phyloP scores from a whole-genome alignment of 1,139 yeast genomes.

The Kodamaea alishanica region DNA sequence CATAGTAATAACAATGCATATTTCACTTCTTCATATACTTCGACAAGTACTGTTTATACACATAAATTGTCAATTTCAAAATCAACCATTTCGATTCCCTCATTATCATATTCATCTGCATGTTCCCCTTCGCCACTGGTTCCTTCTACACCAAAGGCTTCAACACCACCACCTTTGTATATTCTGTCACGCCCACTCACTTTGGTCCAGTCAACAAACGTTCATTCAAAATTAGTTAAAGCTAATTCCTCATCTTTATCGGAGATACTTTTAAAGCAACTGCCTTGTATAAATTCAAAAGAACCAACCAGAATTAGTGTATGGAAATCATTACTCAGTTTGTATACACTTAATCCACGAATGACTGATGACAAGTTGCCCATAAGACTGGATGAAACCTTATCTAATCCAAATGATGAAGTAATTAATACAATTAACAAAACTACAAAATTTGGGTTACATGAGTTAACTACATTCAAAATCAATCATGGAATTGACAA shows the following conservation, averaged over 20 bases:
- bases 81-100: constrained; percentile 4
- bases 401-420: not conserved
- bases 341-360: constrained; percentile 16
- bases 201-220: constrained; percentile 2
- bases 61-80: constrained; percentile 1
- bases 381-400: not conserved
- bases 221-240: not conserved
- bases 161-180: not conserved
- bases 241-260: too few species aligned
- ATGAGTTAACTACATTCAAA: constrained; percentile 10
- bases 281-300: too few species aligned
- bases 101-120: not conserved
- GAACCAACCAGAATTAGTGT: too few species aligned
- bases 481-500: not conserved
- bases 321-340: not conserved
- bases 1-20: too few species aligned
- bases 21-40: not conserved
- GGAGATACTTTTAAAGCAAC: too few species aligned
- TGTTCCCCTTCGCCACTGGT: constrained; percentile 4
- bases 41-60: constrained; percentile 2
- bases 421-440: too few species aligned
- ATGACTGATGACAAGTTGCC: constrained; percentile 25
- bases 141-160: constrained; percentile 4
- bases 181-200: too few species aligned
- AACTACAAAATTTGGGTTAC: not conserved